Percentiles rank a stretch among this genome's conserved stretches.
Conservation (phyloP, 2,329 filamentous ascomycete genomes). For the Torrubiella hemipterigena region DNA sequence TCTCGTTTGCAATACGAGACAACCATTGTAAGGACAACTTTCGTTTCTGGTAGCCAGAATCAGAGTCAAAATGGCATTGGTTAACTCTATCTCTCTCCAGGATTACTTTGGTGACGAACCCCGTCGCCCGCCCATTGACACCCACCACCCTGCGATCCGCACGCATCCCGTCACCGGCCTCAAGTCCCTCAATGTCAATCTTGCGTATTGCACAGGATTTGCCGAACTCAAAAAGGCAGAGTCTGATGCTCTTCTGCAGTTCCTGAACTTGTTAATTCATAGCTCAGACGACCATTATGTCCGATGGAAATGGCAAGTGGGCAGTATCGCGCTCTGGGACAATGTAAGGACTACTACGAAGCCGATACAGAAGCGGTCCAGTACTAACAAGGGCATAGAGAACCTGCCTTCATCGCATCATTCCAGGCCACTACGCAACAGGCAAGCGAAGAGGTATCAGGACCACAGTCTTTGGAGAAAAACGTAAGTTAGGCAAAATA, state of each 20-base stretch:
- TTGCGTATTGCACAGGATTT: slow-evolving; percentile 33
- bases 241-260: slow-evolving; percentile 32
- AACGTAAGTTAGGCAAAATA: slow-evolving; percentile 2
- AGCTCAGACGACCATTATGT: slow-evolving; percentile 37
- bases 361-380: not conserved
- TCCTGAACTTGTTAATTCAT: slow-evolving; percentile 33
- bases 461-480: slow-evolving; percentile 4
- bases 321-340: slow-evolving; percentile 38
- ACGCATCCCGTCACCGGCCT: slow-evolving; percentile 35
- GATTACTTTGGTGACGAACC: slow-evolving; percentile 29
- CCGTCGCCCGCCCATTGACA: slow-evolving; percentile 31
- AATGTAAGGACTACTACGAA: slow-evolving; percentile 16
- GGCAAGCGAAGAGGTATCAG: slow-evolving; percentile 1
- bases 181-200: slow-evolving; percentile 33
- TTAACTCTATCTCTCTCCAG: no score
- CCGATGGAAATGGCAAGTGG: slow-evolving; percentile 36
- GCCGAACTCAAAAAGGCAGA: slow-evolving; percentile 36
- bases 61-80: no score
- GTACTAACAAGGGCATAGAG: slow-evolving; percentile 1
- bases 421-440: slow-evolving; percentile 3
- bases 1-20: slow-evolving; percentile 34
- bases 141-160: slow-evolving; percentile 33
- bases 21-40: slow-evolving; percentile 16
- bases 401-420: slow-evolving; percentile 12
- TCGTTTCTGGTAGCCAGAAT: not conserved